Percentiles rank a stretch among this genome's conserved stretches.
phyloP scores from a whole-genome alignment of 495 filamentous ascomycete species.

The Amniculicola lignicola region DNA sequence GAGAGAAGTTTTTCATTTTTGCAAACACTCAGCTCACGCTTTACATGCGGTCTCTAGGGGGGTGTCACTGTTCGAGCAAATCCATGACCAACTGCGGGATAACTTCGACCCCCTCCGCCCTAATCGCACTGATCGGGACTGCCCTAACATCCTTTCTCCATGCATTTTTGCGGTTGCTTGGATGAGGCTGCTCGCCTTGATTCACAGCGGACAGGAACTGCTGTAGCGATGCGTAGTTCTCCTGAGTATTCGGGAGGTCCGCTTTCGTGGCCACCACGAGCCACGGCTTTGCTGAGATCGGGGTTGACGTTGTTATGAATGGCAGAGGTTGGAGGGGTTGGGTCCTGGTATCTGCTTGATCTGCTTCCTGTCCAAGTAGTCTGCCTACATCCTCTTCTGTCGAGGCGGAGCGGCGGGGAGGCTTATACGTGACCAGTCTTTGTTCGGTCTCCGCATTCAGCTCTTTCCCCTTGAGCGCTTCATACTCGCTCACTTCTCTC shows the following conservation, averaged over 20 bases:
- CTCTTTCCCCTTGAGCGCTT: conserved; percentile 63
- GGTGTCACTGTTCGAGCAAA: conserved; percentile 54
- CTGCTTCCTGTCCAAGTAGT: not conserved
- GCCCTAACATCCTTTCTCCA: conserved; percentile 65
- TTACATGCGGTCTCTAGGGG: too few species aligned
- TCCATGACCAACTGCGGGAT: conserved; percentile 75
- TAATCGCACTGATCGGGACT: conserved; percentile 86
- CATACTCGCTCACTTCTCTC: conserved; percentile 85
- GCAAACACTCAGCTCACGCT: too few species aligned
- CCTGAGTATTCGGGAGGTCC: conserved; percentile 73
- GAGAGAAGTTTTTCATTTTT: too few species aligned
- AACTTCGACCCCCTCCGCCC: conserved; percentile 73
- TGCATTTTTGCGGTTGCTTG: conserved; percentile 61
- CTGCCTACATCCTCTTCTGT: not conserved
- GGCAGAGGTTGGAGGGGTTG: conserved; percentile 31
- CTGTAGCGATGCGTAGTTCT: conserved; percentile 68
- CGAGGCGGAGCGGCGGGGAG: not conserved
- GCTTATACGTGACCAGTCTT: conserved; percentile 26
- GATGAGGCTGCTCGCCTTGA: conserved; percentile 60
- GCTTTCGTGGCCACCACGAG: conserved; percentile 96
- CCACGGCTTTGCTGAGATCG: conserved; percentile 88
- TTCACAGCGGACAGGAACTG: conserved; percentile 63
- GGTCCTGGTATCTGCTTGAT: conserved; percentile 4
- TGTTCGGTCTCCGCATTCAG: conserved; percentile 51
- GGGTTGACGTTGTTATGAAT: conserved; percentile 47